A percentile compares a stretch with the other conserved stretches of the same genome.
Evolutionary conservation across 1,284 basidiomycete species (phyloP).

Genomic region (Spongispora temasekensis): DNA sequence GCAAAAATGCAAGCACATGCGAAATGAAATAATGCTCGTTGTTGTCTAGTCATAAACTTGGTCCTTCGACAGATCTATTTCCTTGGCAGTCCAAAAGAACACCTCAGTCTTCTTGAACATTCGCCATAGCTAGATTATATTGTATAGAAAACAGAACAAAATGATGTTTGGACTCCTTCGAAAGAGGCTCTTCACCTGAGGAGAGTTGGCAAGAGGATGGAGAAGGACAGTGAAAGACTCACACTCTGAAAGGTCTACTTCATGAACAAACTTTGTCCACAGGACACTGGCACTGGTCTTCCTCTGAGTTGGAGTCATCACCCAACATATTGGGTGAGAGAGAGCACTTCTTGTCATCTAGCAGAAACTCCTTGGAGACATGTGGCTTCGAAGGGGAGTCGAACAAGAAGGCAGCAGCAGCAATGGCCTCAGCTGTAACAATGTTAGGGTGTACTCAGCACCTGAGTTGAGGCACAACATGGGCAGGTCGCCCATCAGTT

Average conservation of each 20-base stretch:
- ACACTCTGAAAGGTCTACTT: no score
- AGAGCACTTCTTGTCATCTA: constrained; percentile 39
- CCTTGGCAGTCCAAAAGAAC: constrained; percentile 98
- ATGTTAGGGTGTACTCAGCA: constrained; percentile 15
- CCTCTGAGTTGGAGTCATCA: constrained; percentile 23
- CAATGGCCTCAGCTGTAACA: constrained; percentile 42
- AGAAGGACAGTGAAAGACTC: constrained; percentile 20
- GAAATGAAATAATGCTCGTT: constrained; percentile 96
- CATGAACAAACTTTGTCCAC: constrained; percentile 57
- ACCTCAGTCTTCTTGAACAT: constrained; percentile 95
- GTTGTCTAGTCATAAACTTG: constrained; percentile 87
- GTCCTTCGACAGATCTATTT: constrained; percentile 96
- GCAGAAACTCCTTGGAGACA: constrained; percentile 22
- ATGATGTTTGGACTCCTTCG: constrained; percentile 77
- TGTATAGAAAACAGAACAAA: constrained; percentile 96
- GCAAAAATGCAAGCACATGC: constrained; percentile 98
- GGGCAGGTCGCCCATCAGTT: constrained; percentile 29
- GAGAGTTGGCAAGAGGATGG: neutral
- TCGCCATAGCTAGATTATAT: constrained; percentile 90
- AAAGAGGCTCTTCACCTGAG: constrained; percentile 76
- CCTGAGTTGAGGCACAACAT: constrained; percentile 31
- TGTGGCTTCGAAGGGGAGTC: constrained; percentile 37
- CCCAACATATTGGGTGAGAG: constrained; percentile 33
- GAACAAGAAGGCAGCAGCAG: constrained; percentile 40
- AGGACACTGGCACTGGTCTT: constrained; percentile 25